Evolutionary conservation across 73 alveolate species (phyloP).

Genomic region (Uronychia setigera): DNA sequence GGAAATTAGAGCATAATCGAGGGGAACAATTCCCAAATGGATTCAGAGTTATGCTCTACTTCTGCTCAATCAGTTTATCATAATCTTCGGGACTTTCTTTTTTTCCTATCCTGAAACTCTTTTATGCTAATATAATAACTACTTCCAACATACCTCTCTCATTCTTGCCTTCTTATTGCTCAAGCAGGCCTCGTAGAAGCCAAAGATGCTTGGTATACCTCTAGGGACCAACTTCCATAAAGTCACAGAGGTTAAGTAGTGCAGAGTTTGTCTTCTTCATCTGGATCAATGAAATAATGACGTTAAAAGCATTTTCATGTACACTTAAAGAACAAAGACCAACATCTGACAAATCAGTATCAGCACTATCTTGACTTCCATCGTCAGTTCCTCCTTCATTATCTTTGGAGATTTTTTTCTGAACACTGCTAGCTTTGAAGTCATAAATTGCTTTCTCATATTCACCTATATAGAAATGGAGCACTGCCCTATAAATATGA

Average conservation of each 20-base stretch:
- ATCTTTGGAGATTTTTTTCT: neutral
- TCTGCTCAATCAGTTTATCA: conserved; percentile 26
- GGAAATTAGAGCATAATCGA: neutral
- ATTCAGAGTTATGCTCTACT: conserved; percentile 37
- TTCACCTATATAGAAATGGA: conserved; percentile 27
- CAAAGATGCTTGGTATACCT: conserved; percentile 20
- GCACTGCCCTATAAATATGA: conserved; percentile 36
- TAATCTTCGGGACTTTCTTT: conserved; percentile 44
- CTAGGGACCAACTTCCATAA: conserved; percentile 19
- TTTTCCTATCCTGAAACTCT: conserved; percentile 37
- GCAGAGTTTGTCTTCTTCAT: conserved; percentile 11
- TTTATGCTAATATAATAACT: conserved; percentile 26
- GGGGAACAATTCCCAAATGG: conserved; percentile 39
- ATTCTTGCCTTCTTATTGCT: neutral
- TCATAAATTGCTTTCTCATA: conserved; percentile 38
- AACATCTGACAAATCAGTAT: conserved; percentile 52
- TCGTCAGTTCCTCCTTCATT: conserved; percentile 17
- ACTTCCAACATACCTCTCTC: conserved; percentile 25
- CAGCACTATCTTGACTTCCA: conserved; percentile 14
- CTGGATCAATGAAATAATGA: conserved; percentile 21
- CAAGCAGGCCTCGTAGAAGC: neutral
- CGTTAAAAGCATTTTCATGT: conserved; percentile 26
- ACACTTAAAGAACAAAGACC: conserved; percentile 49
- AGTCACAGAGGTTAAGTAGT: neutral
- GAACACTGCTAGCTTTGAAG: conserved; percentile 21